These are phyloP conservation scores for Hygrophila difformis DNA, from an alignment of 257 asterid species.

Conservation along the genomic window DNA sequence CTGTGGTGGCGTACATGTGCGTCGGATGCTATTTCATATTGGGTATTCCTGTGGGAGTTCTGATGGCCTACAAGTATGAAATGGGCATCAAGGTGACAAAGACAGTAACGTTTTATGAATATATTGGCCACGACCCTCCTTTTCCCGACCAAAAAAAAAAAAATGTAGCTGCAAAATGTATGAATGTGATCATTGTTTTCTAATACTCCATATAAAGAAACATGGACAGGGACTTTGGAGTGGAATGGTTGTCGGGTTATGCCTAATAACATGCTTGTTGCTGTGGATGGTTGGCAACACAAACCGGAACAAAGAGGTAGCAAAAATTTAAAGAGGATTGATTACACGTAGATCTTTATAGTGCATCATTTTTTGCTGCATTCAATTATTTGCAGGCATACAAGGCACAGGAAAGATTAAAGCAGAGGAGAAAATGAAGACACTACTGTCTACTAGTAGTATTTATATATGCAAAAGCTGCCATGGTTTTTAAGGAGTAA, in stretches of 20 bases:
- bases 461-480: too few relatives aligned
- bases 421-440: conserved; percentile 23
- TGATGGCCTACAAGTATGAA: conserved; percentile 29
- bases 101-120: neutral
- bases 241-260: conserved; percentile 40
- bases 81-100: conserved; percentile 32
- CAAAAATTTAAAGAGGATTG: neutral
- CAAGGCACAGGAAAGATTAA: conserved; percentile 35
- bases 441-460: too few relatives aligned
- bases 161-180: too few relatives aligned
- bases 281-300: conserved; percentile 24
- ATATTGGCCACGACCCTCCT: too few relatives aligned
- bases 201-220: neutral
- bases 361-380: too few relatives aligned
- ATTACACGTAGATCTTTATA: neutral
- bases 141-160: too few relatives aligned
- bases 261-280: conserved; percentile 27
- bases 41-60: conserved; percentile 33
- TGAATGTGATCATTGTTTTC: neutral
- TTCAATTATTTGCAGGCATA: neutral
- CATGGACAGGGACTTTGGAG: conserved; percentile 35
- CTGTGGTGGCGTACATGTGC: conserved; percentile 31
- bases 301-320: conserved; percentile 42
- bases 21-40: conserved; percentile 32
- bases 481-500: too few relatives aligned